Percentiles rank a stretch among this genome's conserved stretches.
These are phyloP conservation scores for Hanseniaspora mollemarum DNA, from an alignment of 805 yeast genomes.

Conservation along the genomic window DNA sequence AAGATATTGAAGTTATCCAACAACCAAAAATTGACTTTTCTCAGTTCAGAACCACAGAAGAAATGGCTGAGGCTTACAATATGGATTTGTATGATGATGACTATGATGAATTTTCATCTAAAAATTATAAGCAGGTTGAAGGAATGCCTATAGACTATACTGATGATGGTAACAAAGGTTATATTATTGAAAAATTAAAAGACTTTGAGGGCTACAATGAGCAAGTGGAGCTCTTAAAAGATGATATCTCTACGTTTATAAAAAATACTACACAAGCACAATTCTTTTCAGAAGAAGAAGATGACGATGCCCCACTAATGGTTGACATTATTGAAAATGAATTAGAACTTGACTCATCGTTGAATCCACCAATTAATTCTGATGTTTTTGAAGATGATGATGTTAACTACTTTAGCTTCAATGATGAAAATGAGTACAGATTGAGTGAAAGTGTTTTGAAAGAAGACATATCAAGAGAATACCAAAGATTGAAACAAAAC, in stretches of 20 bases:
- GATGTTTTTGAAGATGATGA: constrained; percentile 18
- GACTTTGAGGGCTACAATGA: constrained; percentile 46
- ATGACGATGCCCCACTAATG: constrained; percentile 19
- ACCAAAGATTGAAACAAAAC: constrained; percentile 44
- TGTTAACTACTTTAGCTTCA: constrained; percentile 8
- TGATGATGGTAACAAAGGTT: constrained; percentile 25
- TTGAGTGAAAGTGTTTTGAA: constrained; percentile 29
- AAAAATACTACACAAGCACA: constrained; percentile 15
- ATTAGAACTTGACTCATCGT: constrained; percentile 23
- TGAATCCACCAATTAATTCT: constrained; percentile 23
- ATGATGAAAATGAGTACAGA: constrained; percentile 12
- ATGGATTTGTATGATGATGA: constrained; percentile 54
- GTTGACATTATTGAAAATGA: constrained; percentile 29
- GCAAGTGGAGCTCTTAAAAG: constrained; percentile 32
- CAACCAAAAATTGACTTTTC: constrained; percentile 33
- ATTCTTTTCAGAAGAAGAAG: not conserved
- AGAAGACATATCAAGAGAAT: constrained; percentile 44
- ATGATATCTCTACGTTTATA: constrained; percentile 24
- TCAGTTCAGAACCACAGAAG: constrained; percentile 37
- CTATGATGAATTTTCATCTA: constrained; percentile 32
- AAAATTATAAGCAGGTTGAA: constrained; percentile 3
- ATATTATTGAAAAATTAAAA: constrained; percentile 40
- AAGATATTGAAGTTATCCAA: constrained; percentile 15
- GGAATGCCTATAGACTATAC: constrained; percentile 11
- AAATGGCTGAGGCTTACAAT: constrained; percentile 52